These are phyloP conservation scores for Brassica rapa DNA, from an alignment of 345 rosid genomes.

Conservation along the genomic window DNA sequence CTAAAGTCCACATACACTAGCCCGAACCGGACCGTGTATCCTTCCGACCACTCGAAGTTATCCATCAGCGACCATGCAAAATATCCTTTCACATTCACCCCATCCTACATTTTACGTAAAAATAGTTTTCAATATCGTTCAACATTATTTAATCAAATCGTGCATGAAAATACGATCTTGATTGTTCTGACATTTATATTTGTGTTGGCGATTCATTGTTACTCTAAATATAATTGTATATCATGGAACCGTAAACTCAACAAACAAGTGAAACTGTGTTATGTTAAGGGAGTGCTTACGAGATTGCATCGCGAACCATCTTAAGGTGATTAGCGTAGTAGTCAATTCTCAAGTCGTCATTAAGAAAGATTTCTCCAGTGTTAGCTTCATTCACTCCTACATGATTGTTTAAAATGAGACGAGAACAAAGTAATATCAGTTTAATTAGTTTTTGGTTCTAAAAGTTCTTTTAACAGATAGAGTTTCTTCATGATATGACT, in stretches of 20 bases:
- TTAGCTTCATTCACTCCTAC: slow-evolving; percentile 40
- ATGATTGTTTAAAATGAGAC: background rate
- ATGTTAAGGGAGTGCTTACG: slow-evolving; percentile 25
- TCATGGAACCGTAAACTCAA: background rate
- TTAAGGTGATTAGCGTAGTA: slow-evolving; percentile 43
- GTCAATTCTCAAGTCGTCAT: slow-evolving; percentile 40
- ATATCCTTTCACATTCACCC: slow-evolving; percentile 48
- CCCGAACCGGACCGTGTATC: slow-evolving; percentile 48
- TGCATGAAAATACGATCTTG: background rate
- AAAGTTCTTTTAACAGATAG: background rate
- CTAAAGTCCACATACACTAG: slow-evolving; percentile 46
- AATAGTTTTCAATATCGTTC: background rate
- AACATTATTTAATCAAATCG: background rate
- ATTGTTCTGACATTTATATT: background rate
- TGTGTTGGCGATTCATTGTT: background rate
- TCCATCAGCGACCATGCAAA: slow-evolving; percentile 51
- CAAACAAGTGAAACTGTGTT: background rate
- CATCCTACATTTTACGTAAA: slow-evolving; percentile 26
- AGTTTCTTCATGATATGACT: background rate
- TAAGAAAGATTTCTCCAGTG: slow-evolving; percentile 9
- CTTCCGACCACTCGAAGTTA: slow-evolving; percentile 47
- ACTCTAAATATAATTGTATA: background rate
- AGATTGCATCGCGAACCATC: slow-evolving; percentile 40
- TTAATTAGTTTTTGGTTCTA: background rate
- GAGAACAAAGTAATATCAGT: background rate